Percentiles rank a stretch among this genome's conserved stretches.
Conservation (phyloP, 164 flowering plant species). For the Vitis rupestris region DNA sequence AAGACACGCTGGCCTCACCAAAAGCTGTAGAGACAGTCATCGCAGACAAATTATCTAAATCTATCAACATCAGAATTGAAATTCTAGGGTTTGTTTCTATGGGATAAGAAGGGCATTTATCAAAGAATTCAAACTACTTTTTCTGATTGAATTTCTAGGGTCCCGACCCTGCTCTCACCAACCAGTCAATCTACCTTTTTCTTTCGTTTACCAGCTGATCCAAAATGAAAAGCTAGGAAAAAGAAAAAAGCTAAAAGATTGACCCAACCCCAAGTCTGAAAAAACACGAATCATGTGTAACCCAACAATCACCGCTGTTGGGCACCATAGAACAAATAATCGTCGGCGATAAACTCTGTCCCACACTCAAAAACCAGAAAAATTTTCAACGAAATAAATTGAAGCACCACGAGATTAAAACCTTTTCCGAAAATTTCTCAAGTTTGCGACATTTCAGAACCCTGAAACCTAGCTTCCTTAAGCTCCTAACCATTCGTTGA, state of each 20-base stretch:
- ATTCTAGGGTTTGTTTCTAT: slow-evolving; percentile 1
- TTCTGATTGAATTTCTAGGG: slow-evolving; percentile 19
- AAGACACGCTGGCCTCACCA: slow-evolving; percentile 59
- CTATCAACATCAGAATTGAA: slow-evolving; percentile 31
- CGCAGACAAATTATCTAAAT: slow-evolving; percentile 36
- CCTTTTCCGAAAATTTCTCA: neutral
- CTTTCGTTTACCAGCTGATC: slow-evolving; percentile 27
- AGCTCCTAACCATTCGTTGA: no score
- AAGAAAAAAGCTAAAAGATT: slow-evolving; percentile 18
- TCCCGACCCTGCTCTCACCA: slow-evolving; percentile 22
- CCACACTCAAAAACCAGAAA: no score
- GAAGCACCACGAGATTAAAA: neutral
- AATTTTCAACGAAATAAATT: no score
- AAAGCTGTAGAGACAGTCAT: slow-evolving; percentile 42
- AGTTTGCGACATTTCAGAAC: neutral
- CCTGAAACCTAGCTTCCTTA: neutral
- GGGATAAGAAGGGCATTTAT: slow-evolving; percentile 7
- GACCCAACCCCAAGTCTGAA: slow-evolving; percentile 12
- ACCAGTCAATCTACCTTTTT: slow-evolving; percentile 38
- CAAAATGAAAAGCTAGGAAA: neutral
- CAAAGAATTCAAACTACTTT: slow-evolving; percentile 3
- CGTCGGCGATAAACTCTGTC: neutral
- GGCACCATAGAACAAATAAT: no score
- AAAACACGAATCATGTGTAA: neutral
- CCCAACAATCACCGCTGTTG: neutral